Evolutionary conservation across 2,329 filamentous ascomycete genomes (phyloP), one percentile per base, ranked within the genome.

Genomic region (Exserohilum turcica): DNA sequence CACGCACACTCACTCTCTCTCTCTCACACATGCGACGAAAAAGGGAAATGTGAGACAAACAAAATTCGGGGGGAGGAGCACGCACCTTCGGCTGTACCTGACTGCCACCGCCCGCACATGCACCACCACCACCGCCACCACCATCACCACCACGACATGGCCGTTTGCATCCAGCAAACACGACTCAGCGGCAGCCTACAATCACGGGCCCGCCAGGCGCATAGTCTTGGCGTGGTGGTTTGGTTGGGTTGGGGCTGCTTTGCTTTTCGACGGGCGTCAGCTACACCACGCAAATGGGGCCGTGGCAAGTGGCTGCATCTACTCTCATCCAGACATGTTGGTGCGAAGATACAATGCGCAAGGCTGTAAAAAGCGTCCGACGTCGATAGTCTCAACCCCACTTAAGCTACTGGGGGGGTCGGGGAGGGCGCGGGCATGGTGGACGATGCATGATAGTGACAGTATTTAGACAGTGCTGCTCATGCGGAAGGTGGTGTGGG

Each of bases 391-490:
- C 59, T 63, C 60, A 61, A 55, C 59, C 60, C 64, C 57, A 51
- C 56, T 65, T 56, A 47, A 61, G 51, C 56, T 61, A 61, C 33
- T 52, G 56, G n/a, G n/a, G n/a, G n/a, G 51, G 55, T 63, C 61
- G 60, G 38, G 54, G 57, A 63, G 53, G 50, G 63, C 48, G 68
- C 54, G 63, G 54, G 63, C 59, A 72, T 63, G 57, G 64, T 60
- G 58, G 57, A 67, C 66, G 67, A 66, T 42, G 27, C 4, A 37
- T 37, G 21, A 18, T 63, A 68, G 63, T 70, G 60, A 63, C 57
- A 66, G 63, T 71, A 70, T 67, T 66, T 67, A 71, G 61, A 69
- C 57, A 69, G 62, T 68, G 66, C 52, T 70, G 69, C 57, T 61
- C 63, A 67, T 65, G 71, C 60, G 70, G 65, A 57, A 64, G 59